A percentile compares a stretch with the other conserved stretches of the same genome.
These are phyloP conservation scores for Auxenochlorella pyrenoidosa DNA, from an alignment of 139 green algal species.

Conservation along the genomic window DNA sequence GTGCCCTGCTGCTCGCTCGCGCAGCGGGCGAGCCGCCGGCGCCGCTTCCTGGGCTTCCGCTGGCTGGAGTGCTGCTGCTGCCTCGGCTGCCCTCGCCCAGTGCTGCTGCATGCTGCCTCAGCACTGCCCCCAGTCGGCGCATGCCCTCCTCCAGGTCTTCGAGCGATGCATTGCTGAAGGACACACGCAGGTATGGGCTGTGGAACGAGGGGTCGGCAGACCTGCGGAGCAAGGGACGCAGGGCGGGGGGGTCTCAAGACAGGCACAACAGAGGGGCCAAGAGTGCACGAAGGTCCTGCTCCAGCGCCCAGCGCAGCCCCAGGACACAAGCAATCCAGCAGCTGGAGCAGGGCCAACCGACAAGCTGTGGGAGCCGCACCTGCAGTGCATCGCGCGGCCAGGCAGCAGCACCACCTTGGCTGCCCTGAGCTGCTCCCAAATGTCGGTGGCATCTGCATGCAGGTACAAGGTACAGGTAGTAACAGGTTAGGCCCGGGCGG, in stretches of 20 bases:
- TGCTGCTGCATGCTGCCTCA: constrained; percentile 4
- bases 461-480: too few species aligned
- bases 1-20: not conserved
- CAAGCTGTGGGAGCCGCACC: not conserved
- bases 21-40: not conserved
- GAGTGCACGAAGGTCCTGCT: not conserved
- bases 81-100: not conserved
- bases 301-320: not conserved
- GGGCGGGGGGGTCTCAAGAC: not conserved
- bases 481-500: not conserved
- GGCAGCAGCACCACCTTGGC: constrained; percentile 52
- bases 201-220: not conserved
- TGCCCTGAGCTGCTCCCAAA: constrained; percentile 40
- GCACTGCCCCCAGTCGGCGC: constrained; percentile 36
- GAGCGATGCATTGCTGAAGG: constrained; percentile 47
- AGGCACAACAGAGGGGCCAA: not conserved
- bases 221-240: not conserved
- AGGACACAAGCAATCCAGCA: not conserved
- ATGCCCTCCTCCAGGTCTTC: constrained; percentile 53
- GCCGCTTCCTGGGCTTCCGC: not conserved
- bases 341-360: too few species aligned
- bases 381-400: constrained; percentile 27
- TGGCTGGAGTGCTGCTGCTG: not conserved
- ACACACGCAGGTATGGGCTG: constrained; percentile 58
- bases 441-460: not conserved